Conservation (phyloP, 2,329 filamentous ascomycete genomes). For the Colletotrichum endophyticum region DNA sequence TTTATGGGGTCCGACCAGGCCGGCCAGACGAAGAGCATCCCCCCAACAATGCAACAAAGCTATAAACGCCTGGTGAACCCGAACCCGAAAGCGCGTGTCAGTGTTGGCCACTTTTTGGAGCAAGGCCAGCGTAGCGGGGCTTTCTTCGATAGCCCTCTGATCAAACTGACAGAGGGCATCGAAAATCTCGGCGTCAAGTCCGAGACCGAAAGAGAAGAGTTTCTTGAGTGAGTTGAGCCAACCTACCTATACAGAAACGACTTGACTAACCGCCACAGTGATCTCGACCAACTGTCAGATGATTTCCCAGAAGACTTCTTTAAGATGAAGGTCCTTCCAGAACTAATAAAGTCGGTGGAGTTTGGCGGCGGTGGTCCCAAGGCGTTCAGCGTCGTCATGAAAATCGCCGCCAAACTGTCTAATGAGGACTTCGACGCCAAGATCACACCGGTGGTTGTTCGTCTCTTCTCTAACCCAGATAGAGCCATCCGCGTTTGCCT, state of each 20-base stretch:
- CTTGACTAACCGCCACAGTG: slow-evolving; percentile 48
- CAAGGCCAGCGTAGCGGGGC: slow-evolving; percentile 82
- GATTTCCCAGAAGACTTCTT: slow-evolving; percentile 99
- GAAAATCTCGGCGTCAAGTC: slow-evolving; percentile 91
- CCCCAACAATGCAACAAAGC: slow-evolving; percentile 85
- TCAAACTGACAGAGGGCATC: slow-evolving; percentile 90
- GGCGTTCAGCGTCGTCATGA: slow-evolving; percentile 86
- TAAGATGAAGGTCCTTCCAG: slow-evolving; percentile 94
- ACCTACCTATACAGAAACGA: slow-evolving; percentile 25
- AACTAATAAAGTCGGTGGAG: slow-evolving; percentile 97
- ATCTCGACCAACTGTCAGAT: slow-evolving; percentile 84
- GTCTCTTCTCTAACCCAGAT: slow-evolving; percentile 89
- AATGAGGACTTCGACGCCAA: slow-evolving; percentile 88
- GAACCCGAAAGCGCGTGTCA: slow-evolving; percentile 88
- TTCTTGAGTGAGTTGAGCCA: slow-evolving; percentile 65
- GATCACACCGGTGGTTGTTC: slow-evolving; percentile 84
- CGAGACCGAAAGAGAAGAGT: slow-evolving; percentile 81
- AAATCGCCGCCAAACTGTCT: slow-evolving; percentile 85
- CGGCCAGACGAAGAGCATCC: slow-evolving; percentile 84
- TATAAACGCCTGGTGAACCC: slow-evolving; percentile 90
- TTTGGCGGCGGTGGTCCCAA: slow-evolving; percentile 96
- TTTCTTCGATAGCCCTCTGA: slow-evolving; percentile 93
- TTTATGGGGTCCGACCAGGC: slow-evolving; percentile 80
- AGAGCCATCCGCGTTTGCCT: slow-evolving; percentile 90
- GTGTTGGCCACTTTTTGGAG: slow-evolving; percentile 84